Conservation (phyloP, 306 rosid species). For the Quercus rubra region DNA sequence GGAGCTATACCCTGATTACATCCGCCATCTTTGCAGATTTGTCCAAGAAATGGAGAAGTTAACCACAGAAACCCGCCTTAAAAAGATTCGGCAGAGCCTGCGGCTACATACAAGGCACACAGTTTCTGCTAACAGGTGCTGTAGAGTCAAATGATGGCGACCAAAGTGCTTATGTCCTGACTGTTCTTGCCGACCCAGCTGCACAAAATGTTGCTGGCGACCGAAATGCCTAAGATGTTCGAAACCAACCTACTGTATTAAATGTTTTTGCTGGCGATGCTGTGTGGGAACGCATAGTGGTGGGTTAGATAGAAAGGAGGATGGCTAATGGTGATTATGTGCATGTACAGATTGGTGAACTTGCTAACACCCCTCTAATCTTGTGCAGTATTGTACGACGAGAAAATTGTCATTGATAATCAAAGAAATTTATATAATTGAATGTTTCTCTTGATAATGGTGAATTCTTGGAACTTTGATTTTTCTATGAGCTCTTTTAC, state of each 20-base stretch:
- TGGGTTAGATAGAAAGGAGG: conserved; percentile 30
- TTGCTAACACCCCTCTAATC: conserved; percentile 44
- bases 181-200: conserved; percentile 28
- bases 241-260: conserved; percentile 34
- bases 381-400: conserved; percentile 45
- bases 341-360: conserved; percentile 46
- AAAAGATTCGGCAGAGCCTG: conserved; percentile 53
- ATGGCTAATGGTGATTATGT: conserved; percentile 37
- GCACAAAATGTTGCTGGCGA: conserved; percentile 30
- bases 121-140: conserved; percentile 26
- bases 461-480: conserved; percentile 15
- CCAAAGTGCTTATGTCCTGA: conserved; percentile 29
- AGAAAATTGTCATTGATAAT: conserved; percentile 38
- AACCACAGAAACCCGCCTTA: conserved; percentile 67
- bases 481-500: conserved; percentile 22
- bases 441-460: conserved; percentile 14
- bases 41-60: conserved; percentile 83
- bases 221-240: conserved; percentile 39
- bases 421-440: conserved; percentile 28
- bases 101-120: conserved; percentile 28
- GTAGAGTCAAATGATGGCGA: conserved; percentile 37
- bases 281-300: conserved; percentile 45
- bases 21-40: conserved; percentile 76
- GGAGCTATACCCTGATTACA: conserved; percentile 98
- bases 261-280: conserved; percentile 52